Conservation (phyloP, 1,284 basidiomycete species). For the Earliella scabrosa region DNA sequence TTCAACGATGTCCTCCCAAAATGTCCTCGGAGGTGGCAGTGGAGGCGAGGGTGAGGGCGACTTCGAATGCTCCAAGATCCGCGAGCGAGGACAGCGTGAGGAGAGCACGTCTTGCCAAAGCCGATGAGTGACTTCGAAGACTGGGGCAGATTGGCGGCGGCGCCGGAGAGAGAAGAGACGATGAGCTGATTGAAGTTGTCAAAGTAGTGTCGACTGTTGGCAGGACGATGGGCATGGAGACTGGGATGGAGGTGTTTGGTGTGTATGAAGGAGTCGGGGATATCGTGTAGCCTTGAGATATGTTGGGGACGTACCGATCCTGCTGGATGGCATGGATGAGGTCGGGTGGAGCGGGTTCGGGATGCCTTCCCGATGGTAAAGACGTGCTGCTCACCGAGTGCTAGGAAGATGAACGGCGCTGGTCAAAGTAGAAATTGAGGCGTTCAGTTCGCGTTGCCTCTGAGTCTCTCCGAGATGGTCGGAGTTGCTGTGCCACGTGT, state of each 20-base stretch:
- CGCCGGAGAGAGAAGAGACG: conserved; percentile 58
- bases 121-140: conserved; percentile 66
- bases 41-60: conserved; percentile 65
- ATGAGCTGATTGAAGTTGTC: conserved; percentile 69
- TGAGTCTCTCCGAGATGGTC: too few species aligned
- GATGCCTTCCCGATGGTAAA: too few species aligned
- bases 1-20: conserved; percentile 48
- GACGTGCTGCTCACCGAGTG: too few species aligned
- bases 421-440: too few species aligned
- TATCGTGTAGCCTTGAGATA: too few species aligned
- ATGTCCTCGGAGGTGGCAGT: conserved; percentile 49
- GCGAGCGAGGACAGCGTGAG: conserved; percentile 62
- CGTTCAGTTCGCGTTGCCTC: too few species aligned
- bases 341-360: too few species aligned
- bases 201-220: conserved; percentile 68
- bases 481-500: too few species aligned
- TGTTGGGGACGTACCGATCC: too few species aligned
- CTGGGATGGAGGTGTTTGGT: not conserved
- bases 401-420: too few species aligned
- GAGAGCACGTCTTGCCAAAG: conserved; percentile 78
- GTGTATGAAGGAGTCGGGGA: not conserved
- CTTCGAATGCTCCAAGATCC: conserved; percentile 69
- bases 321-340: too few species aligned
- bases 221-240: conserved; percentile 27
- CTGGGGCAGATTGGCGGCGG: conserved; percentile 61